Evolutionary conservation across 208 protist genomes (phyloP).

Genomic region (Wallacemonas sp.): DNA sequence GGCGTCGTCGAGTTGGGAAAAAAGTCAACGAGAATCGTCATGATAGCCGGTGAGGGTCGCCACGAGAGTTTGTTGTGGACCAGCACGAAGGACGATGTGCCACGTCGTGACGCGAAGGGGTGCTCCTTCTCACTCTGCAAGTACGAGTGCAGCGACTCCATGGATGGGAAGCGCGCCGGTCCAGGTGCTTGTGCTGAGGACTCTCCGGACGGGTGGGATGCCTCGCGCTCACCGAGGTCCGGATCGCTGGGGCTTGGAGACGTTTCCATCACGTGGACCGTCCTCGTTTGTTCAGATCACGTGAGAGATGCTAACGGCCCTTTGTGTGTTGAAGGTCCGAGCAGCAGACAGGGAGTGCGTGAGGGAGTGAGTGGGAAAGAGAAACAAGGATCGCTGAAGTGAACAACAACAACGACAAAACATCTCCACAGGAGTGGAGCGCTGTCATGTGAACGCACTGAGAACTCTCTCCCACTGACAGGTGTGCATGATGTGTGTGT

Average conservation of each 20-base stretch:
- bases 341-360: not conserved
- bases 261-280: slow-evolving; percentile 8
- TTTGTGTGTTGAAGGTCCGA: no score
- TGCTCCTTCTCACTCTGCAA: slow-evolving; percentile 4
- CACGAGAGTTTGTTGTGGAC: slow-evolving; percentile 51
- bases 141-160: slow-evolving; percentile 21
- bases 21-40: slow-evolving; percentile 38
- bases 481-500: no score
- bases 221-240: not conserved
- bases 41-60: slow-evolving; percentile 32
- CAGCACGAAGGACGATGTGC: slow-evolving; percentile 39
- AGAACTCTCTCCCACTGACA: no score
- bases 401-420: no score
- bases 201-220: not conserved
- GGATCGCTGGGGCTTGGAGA: no score
- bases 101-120: not conserved
- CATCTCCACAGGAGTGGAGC: no score
- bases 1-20: slow-evolving; percentile 33
- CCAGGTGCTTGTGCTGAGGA: slow-evolving; percentile 3
- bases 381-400: slow-evolving; percentile 12
- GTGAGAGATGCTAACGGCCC: no score
- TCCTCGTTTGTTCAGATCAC: slow-evolving; percentile 19
- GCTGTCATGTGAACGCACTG: no score
- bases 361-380: not conserved
- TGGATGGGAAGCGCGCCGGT: not conserved